Base-by-base conservation (phyloP, 176 grass and related monocot genomes). In the Chloris gayana region DNA sequence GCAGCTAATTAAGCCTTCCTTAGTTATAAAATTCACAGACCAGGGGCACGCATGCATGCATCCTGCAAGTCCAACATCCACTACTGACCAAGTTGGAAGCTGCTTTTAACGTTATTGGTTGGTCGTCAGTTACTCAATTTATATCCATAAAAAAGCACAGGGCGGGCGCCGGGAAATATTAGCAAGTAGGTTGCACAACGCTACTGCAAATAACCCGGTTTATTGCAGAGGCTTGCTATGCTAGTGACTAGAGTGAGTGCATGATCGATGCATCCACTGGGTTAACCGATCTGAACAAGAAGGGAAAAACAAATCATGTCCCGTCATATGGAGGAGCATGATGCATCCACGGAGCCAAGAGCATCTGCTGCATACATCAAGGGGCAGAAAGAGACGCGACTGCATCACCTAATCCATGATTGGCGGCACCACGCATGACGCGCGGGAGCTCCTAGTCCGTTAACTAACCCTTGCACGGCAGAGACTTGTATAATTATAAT, bases 331-430 rank as follows among this genome's bases (percentile, higher is more conserved):
- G 49, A 18, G 21, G 49, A 21, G 49, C 49, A 53, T 53, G 49
- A 53, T 53, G 17, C 14, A 25, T 60, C 57, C 57, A 58, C 22
- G 22, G 22, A 1, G 54, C 22, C 22, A 10, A 24, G 54, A 24
- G 17, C 49, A 53, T 19, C 46, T 15, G 6, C 49, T 63, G 61
- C 41, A 22, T 8, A 13, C 24, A 60, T 60, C 24, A 27, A 64
- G 10, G 47, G 47, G 6, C 35, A 17, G 60, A 74, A 57, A 75
- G 71, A 9, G 72, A 58, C 72, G 18, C 34, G 45, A 83, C 15
- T 74, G 32, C 60, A 6, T 7, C 31, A 67, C 61, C 71, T 17
- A 67, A 75, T 83, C 61, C 71, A 67, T 44, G 7, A 67, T 83
- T 67, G 71, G 60, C 46, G 27, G 46, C 47, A 10, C 11, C 58